Percentiles rank a stretch among this genome's conserved stretches.
These are phyloP conservation scores for Ormosia semicastrata DNA, from an alignment of 306 rosid genomes.

Conservation along the genomic window DNA sequence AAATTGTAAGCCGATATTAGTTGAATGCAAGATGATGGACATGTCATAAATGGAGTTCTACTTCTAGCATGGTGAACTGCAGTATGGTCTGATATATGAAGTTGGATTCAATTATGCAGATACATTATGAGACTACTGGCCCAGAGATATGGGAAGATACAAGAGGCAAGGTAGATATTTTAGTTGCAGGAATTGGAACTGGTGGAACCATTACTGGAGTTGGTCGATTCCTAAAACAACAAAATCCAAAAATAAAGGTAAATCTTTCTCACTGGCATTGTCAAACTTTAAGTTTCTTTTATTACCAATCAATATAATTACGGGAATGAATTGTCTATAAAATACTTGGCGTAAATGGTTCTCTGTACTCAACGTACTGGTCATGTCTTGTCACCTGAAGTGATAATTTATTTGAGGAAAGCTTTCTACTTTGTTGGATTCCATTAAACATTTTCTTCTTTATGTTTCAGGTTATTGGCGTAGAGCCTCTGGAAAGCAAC, in stretches of 20 bases:
- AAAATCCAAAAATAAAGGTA: slow-evolving; percentile 87
- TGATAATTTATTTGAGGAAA: slow-evolving; percentile 16
- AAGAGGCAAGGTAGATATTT: slow-evolving; percentile 91
- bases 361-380: not conserved
- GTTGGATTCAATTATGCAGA: slow-evolving; percentile 51
- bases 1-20: slow-evolving; percentile 9
- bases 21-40: slow-evolving; percentile 11
- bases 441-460: slow-evolving; percentile 21
- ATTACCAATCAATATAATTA: slow-evolving; percentile 9
- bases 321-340: not conserved
- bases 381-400: not conserved
- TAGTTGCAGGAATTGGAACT: slow-evolving; percentile 96
- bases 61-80: slow-evolving; percentile 9
- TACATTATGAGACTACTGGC: slow-evolving; percentile 97
- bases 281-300: not conserved
- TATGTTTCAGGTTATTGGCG: slow-evolving; percentile 74
- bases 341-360: slow-evolving; percentile 8
- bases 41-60: slow-evolving; percentile 20
- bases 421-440: slow-evolving; percentile 19
- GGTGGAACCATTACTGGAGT: slow-evolving; percentile 96
- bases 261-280: slow-evolving; percentile 10
- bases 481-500: slow-evolving; percentile 94
- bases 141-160: slow-evolving; percentile 99
- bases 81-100: slow-evolving; percentile 17
- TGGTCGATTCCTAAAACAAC: slow-evolving; percentile 78